Conservation (phyloP, 2,329 filamentous ascomycete species). For the Myrmaecium sp. region DNA sequence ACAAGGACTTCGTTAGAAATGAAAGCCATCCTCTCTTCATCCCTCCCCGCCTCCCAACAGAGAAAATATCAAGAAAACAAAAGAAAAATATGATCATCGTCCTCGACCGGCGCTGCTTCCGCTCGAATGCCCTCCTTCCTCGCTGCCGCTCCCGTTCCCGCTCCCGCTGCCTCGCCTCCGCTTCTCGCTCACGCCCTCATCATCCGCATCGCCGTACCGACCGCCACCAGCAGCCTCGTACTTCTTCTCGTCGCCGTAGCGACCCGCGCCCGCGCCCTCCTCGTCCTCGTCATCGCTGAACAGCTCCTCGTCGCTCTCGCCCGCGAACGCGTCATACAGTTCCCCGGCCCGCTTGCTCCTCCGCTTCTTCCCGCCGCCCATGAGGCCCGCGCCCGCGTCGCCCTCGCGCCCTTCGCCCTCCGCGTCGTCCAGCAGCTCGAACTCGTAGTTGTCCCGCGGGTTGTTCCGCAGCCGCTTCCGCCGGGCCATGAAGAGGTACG, state of each 20-base stretch:
- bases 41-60: too few relatives aligned
- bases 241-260: slow-evolving; percentile 12
- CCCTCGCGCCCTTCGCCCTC: slow-evolving; percentile 40
- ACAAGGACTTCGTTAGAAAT: too few relatives aligned
- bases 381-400: slow-evolving; percentile 26
- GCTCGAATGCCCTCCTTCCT: too few relatives aligned
- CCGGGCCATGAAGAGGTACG: slow-evolving; percentile 66
- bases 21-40: too few relatives aligned
- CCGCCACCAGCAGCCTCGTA: slow-evolving; percentile 4
- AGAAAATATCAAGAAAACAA: too few relatives aligned
- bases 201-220: slow-evolving; percentile 8
- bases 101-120: too few relatives aligned
- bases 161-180: too few relatives aligned
- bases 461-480: slow-evolving; percentile 59
- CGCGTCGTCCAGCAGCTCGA: slow-evolving; percentile 77
- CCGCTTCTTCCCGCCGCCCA: slow-evolving; percentile 24
- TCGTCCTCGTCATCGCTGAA: slow-evolving; percentile 26
- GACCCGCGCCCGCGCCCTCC: slow-evolving; percentile 4
- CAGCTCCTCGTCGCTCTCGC: slow-evolving; percentile 64
- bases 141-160: too few relatives aligned
- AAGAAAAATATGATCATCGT: too few relatives aligned
- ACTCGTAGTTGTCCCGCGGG: slow-evolving; percentile 74
- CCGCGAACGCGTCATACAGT: slow-evolving; percentile 93
- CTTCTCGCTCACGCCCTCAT: too few relatives aligned
- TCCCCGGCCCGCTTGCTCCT: slow-evolving; percentile 58